Base-by-base conservation (phyloP, 1,139 yeast species). In the Pichia sp. region DNA sequence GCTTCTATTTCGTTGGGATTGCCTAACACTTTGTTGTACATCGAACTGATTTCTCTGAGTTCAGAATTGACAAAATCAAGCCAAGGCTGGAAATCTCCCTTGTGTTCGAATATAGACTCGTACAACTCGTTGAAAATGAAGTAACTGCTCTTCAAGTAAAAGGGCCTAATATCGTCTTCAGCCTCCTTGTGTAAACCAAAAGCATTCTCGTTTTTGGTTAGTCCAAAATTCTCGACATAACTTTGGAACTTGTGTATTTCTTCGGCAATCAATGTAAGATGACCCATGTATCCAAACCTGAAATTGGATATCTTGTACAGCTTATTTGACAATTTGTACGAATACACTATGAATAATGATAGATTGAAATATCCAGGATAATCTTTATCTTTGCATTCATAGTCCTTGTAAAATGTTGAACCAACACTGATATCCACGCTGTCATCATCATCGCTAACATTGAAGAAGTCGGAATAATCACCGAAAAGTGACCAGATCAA, bases 261-360 rank as follows among this genome's bases (percentile, higher is more conserved):
- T 68, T 95, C 99, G 8, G 97, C 95, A 58, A 95, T 90, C 61
- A 93, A 77, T 0, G 97, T 93, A 66, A 95, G 76, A 72, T 93
- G 99, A 15, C 99, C 99, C 96, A 95, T 95, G 70, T 87, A 95
- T 1, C 99, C 99, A 56, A 90, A 75, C 59, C 96, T 81, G 62
- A 89, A 81, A 58, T 82, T 80, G 43, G 75, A 72, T 32, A 67
- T 69, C 47, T 68, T 64, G 49, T 68, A 71, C 67, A 84, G 85
- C 53, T 81, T 81, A 55, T 82, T 84, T 55, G 97, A 90, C 54
- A 80, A 74, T 55, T 77, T 73, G 69, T 89, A 95, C 32, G 97
- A 64, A 51, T 57, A 63, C 5, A 68, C 54, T 16, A 70, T 67
- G 50, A 64, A 68, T 42, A 61, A 59, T 2, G 72, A 67, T 19